Conservation (phyloP, 1,284 basidiomycete species). For the Ustilago cynodontis region DNA sequence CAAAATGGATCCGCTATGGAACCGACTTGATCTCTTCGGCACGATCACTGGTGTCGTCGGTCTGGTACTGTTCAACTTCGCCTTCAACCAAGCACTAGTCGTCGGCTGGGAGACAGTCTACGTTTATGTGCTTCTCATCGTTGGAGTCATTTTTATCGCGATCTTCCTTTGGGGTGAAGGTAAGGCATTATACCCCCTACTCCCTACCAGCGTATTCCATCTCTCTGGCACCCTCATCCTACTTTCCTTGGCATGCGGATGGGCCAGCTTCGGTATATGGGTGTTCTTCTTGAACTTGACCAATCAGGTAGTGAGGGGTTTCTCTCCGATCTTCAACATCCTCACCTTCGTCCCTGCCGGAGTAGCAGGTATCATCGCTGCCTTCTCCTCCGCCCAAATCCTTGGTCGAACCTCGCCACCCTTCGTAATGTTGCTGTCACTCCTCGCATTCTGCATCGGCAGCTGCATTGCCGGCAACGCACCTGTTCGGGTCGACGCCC, state of each 20-base stretch:
- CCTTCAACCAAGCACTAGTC: constrained; percentile 58
- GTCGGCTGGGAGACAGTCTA: constrained; percentile 58
- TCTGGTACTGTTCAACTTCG: constrained; percentile 57
- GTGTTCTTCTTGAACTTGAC: constrained; percentile 40
- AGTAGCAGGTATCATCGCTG: constrained; percentile 45
- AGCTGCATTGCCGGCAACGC: constrained; percentile 37
- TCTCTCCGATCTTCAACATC: constrained; percentile 25
- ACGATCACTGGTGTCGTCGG: constrained; percentile 49
- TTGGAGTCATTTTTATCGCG: constrained; percentile 47
- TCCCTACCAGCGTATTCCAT: constrained; percentile 51
- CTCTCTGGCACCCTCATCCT: constrained; percentile 32
- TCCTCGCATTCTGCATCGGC: constrained; percentile 53
- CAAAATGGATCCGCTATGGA: constrained; percentile 16
- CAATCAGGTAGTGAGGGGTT: constrained; percentile 30
- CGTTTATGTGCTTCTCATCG: constrained; percentile 53
- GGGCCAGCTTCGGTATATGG: constrained; percentile 58
- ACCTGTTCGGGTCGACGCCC: constrained; percentile 29
- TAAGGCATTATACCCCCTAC: constrained; percentile 40
- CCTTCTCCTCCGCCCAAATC: constrained; percentile 40
- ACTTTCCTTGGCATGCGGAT: constrained; percentile 43
- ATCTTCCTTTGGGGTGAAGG: constrained; percentile 45
- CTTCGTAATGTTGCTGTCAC: constrained; percentile 48
- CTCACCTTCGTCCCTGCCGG: constrained; percentile 39
- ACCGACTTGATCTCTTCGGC: constrained; percentile 49
- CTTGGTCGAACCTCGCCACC: constrained; percentile 36